These are phyloP conservation scores for Pelargonium myrrhifolium DNA, from an alignment of 441 rosid species.

Conservation along the genomic window DNA sequence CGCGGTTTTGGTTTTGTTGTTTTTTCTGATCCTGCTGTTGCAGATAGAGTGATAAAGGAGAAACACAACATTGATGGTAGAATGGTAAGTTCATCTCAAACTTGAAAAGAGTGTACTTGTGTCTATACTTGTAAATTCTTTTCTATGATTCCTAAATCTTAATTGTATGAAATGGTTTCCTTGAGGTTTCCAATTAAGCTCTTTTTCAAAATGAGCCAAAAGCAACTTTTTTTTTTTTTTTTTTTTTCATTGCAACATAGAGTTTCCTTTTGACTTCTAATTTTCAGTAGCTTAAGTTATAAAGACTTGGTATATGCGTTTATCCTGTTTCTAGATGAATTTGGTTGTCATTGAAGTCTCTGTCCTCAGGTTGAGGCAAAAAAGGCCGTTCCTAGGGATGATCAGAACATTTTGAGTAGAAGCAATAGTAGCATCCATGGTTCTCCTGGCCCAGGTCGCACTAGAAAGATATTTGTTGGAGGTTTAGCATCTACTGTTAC, in stretches of 20 bases:
- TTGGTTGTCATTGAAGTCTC: conserved; percentile 23
- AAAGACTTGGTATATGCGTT: neutral
- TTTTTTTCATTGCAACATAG: too few relatives aligned
- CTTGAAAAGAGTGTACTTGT: neutral
- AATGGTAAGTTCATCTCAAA: conserved; percentile 11
- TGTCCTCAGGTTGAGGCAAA: conserved; percentile 80
- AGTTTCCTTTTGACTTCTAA: neutral
- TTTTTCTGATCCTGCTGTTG: conserved; percentile 82
- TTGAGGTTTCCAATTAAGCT: too few relatives aligned
- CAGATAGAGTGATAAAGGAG: conserved; percentile 72
- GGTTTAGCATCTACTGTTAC: conserved; percentile 91
- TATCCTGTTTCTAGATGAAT: conserved; percentile 7
- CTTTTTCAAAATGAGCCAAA: too few relatives aligned
- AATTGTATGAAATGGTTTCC: too few relatives aligned
- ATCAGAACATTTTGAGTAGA: conserved; percentile 59
- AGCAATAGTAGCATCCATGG: conserved; percentile 62
- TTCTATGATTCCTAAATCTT: neutral
- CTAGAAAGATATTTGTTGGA: conserved; percentile 90
- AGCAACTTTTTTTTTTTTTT: too few relatives aligned
- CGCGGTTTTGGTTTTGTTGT: conserved; percentile 97
- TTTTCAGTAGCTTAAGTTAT: neutral
- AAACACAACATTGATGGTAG: conserved; percentile 89
- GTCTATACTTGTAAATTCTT: neutral
- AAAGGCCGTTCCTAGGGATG: conserved; percentile 93
- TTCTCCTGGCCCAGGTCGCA: conserved; percentile 74